These are phyloP conservation scores for Parastagonospora nodorum DNA, from an alignment of 2,329 filamentous ascomycete species.

Conservation along the genomic window DNA sequence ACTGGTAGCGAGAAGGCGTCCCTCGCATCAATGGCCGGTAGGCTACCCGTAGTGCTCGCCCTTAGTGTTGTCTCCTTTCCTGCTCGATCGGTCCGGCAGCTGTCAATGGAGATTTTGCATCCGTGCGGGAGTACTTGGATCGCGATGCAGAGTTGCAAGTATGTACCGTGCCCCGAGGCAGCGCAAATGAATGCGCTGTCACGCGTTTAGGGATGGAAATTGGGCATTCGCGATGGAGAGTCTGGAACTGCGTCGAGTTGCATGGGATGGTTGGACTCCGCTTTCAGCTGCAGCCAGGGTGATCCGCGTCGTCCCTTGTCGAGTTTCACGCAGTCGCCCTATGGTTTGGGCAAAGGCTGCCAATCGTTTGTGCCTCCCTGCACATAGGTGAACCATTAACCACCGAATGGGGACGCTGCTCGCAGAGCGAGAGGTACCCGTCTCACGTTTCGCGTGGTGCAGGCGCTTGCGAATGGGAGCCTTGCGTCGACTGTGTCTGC, in stretches of 20 bases:
- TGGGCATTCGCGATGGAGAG: constrained; percentile 3
- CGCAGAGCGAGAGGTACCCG: constrained; percentile 7
- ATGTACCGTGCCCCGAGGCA: constrained; percentile 6
- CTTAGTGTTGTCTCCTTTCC: constrained; percentile 1
- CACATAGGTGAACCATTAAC: constrained; percentile 14
- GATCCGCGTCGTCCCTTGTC: constrained; percentile 6
- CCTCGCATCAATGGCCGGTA: constrained; percentile 12
- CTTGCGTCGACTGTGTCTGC: background rate
- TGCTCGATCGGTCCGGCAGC: background rate
- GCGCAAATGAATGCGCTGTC: background rate
- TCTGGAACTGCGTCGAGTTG: background rate
- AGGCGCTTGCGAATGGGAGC: constrained; percentile 5
- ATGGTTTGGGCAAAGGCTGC: constrained; percentile 13
- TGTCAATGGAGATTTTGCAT: background rate
- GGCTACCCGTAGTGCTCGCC: constrained; percentile 2
- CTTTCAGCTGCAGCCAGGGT: background rate
- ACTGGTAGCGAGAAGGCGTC: constrained; percentile 6
- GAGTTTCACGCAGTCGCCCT: constrained; percentile 22
- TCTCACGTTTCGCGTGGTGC: constrained; percentile 22
- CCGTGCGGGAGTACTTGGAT: constrained; percentile 3
- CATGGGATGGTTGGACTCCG: constrained; percentile 1
- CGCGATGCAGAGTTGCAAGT: constrained; percentile 6
- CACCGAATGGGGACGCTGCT: constrained; percentile 10
- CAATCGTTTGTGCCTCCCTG: constrained; percentile 11
- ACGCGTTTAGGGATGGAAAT: constrained; percentile 2